These are phyloP conservation scores for Calonectria crousiana DNA, from an alignment of 2,329 filamentous ascomycete genomes.

Conservation along the genomic window DNA sequence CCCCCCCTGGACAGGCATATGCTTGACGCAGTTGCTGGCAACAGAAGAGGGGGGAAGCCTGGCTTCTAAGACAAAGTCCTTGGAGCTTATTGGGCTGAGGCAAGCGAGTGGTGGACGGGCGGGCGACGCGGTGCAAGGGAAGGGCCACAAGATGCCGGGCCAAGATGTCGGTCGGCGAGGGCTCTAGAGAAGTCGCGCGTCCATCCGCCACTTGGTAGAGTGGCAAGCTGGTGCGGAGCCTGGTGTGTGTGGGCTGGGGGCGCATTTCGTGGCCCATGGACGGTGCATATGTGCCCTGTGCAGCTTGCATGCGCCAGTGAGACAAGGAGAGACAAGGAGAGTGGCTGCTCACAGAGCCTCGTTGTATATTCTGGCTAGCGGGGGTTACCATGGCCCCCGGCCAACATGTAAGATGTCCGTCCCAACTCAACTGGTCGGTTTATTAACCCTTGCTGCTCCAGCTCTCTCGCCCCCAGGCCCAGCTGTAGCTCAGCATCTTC, in stretches of 20 bases:
- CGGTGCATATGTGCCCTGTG: conserved; percentile 4
- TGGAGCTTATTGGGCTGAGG: not conserved
- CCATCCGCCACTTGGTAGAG: not conserved
- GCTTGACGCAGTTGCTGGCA: not conserved
- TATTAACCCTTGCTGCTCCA: not conserved
- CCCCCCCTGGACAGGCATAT: not conserved
- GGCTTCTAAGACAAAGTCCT: not conserved
- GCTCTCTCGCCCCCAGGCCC: not conserved
- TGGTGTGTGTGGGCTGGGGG: conserved; percentile 4
- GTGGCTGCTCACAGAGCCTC: conserved; percentile 12
- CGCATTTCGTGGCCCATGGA: not conserved
- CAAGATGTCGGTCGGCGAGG: not conserved
- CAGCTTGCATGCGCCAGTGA: conserved; percentile 2
- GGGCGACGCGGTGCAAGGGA: not conserved
- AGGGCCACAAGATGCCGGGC: not conserved
- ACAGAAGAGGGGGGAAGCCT: not conserved
- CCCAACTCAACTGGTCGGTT: not conserved
- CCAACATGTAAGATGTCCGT: not conserved
- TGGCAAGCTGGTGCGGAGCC: not conserved
- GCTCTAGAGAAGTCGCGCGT: not conserved
- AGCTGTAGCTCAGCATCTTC: not conserved
- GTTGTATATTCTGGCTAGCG: not conserved
- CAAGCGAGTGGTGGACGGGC: not conserved
- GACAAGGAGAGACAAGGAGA: not conserved
- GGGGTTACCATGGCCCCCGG: not conserved